phyloP scores from a whole-genome alignment of 1,284 basidiomycete species.

The Cerioporus squamosus region DNA sequence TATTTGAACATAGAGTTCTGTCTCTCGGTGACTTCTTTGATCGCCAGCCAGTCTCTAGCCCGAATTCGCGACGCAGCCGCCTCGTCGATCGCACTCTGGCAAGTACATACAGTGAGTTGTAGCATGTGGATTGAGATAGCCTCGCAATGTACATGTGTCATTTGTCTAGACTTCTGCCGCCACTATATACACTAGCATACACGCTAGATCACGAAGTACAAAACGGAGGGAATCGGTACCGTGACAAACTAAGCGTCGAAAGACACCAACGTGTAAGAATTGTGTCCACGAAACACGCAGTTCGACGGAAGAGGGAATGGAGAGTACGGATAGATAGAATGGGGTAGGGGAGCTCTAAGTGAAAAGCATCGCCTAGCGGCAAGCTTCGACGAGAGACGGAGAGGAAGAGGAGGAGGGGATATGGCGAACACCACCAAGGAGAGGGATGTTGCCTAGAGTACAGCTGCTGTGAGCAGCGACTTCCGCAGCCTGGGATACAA shows the following conservation, averaged over 20 bases:
- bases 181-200: constrained; percentile 19
- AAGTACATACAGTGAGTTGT: neutral
- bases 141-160: constrained; percentile 17
- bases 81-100: too few relatives aligned
- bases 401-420: neutral
- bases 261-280: neutral
- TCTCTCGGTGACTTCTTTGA: constrained; percentile 7
- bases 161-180: constrained; percentile 10
- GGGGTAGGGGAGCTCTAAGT: neutral
- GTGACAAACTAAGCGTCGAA: neutral
- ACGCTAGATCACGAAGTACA: neutral
- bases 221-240: too few relatives aligned
- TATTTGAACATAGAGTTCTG: constrained; percentile 12
- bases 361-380: constrained; percentile 1
- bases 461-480: constrained; percentile 2
- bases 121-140: neutral
- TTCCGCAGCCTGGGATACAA: neutral
- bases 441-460: neutral
- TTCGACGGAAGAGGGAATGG: neutral
- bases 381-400: neutral
- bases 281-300: neutral
- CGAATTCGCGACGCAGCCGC: too few relatives aligned
- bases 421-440: neutral
- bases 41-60: neutral
- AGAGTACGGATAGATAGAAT: neutral